Evolutionary conservation across 345 rosid species (phyloP).

Genomic region (Arabidopsis thaliana): DNA sequence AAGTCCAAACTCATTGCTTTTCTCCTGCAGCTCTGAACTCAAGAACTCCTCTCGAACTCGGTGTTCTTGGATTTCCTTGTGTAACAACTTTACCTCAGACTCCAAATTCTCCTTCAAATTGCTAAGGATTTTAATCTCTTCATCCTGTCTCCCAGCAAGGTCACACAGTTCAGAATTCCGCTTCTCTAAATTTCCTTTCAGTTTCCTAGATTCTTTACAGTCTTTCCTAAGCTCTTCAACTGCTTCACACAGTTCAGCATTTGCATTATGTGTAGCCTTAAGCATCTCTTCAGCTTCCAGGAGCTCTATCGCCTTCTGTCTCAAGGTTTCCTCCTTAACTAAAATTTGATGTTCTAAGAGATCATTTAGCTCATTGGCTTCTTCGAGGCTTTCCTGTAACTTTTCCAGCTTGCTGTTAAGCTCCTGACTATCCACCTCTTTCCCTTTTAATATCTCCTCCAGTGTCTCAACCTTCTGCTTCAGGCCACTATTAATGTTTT

Average conservation of each 20-base stretch:
- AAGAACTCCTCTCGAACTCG: conserved; percentile 71
- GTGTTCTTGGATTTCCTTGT: conserved; percentile 62
- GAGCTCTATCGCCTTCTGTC: conserved; percentile 63
- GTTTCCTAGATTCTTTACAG: conserved; percentile 54
- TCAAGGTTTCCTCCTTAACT: conserved; percentile 58
- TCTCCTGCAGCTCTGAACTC: conserved; percentile 84
- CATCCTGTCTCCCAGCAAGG: conserved; percentile 52
- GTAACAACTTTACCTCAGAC: conserved; percentile 51
- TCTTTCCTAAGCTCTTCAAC: conserved; percentile 71
- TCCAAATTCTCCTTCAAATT: conserved; percentile 61
- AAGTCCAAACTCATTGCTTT: conserved; percentile 78
- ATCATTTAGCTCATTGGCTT: conserved; percentile 60
- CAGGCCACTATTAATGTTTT: conserved; percentile 49
- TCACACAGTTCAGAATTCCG: conserved; percentile 52
- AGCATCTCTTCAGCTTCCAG: conserved; percentile 73
- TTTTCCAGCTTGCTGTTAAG: conserved; percentile 56
- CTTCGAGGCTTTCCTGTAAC: conserved; percentile 60
- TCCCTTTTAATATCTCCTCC: conserved; percentile 54
- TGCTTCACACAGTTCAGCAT: conserved; percentile 58
- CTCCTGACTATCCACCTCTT: conserved; percentile 55
- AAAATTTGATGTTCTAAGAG: conserved; percentile 60
- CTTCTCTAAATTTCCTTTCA: conserved; percentile 52
- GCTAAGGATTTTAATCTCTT: conserved; percentile 60
- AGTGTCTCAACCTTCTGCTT: conserved; percentile 55
- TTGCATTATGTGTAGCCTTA: conserved; percentile 59